Evolutionary conservation across 805 yeast genomes (phyloP), one percentile per base, ranked within the genome.

Genomic region (Naumovozyma dairenensis): DNA sequence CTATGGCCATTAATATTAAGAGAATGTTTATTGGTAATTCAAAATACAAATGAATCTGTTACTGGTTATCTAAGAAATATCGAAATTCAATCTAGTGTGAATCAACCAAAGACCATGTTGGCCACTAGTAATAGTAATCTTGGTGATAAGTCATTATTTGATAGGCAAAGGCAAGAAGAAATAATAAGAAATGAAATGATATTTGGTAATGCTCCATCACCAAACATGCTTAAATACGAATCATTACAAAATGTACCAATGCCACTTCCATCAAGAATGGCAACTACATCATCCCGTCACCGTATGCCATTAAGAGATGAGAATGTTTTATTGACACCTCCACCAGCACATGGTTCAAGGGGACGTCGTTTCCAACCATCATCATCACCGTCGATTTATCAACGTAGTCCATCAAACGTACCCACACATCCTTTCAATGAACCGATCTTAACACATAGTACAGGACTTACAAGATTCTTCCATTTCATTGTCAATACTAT

Each of bases 1-100:
- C 49, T 66, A 6, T 80, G 87, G 87, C 62, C 71, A 0, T 62
- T 71, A 4, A 65, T 80, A 3, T 55, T 79, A 29, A 72, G 69
- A 32, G 83, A 78, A 45, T 74, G 84, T 48, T 57, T 75, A 6
- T 55, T 64, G 33, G 68, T 74, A 5, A 68, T 80, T 32, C 66
- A 67, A 16, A 69, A 63, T 30, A 64, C 71, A 4, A 66, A 72
- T 25, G 55, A 63, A 6, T 55, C 66, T 22, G 55, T 57, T 5
- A 38, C 46, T 8, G 37, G 37, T 8, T 57, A 55, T 33, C 36
- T 55, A 32, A 36, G 38, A 9, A 35, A 42, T 4, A 20, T 45
- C 20, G 45, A 49, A 25, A 40, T 34, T 6, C n/a, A n/a, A n/a
- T n/a, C n/a, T n/a, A 41, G 38, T 28, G 16, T 48, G 39, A 40